Percentiles rank a stretch among this genome's conserved stretches.
Conservation (phyloP, 768 basidiomycete species). For the Tylopilus sp. region DNA sequence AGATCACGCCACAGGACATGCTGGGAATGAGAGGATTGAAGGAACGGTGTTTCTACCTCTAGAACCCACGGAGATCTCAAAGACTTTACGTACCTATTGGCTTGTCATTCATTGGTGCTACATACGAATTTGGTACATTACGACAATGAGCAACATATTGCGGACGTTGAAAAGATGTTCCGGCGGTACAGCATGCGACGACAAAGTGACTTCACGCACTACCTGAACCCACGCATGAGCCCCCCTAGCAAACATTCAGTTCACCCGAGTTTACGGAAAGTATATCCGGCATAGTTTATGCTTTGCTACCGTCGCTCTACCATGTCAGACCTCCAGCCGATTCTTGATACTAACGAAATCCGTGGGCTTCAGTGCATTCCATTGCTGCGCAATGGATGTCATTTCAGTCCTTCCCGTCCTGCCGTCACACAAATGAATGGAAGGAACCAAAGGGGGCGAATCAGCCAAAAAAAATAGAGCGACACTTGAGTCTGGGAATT, state of each 20-base stretch:
- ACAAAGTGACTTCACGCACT: background rate
- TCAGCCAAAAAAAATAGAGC: constrained; percentile 8
- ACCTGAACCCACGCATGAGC: background rate
- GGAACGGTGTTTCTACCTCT: constrained; percentile 80
- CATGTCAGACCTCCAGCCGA: constrained; percentile 50
- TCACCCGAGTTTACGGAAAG: constrained; percentile 11
- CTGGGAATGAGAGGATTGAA: constrained; percentile 79
- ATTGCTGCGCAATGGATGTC: constrained; percentile 42
- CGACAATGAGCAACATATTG: constrained; percentile 10
- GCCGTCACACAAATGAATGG: constrained; percentile 6
- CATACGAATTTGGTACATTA: constrained; percentile 12
- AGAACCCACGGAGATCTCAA: constrained; percentile 9
- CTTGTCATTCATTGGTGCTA: background rate
- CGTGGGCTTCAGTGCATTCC: constrained; percentile 46
- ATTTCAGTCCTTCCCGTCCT: constrained; percentile 61
- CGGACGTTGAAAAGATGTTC: background rate
- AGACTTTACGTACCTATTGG: background rate
- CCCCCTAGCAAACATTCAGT: constrained; percentile 1
- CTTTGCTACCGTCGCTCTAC: constrained; percentile 1
- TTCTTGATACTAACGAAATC: constrained; percentile 54
- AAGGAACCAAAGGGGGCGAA: background rate
- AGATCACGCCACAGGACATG: constrained; percentile 48
- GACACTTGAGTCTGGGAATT: constrained; percentile 23
- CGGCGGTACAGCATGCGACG: constrained; percentile 9
- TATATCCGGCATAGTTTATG: constrained; percentile 21